These are phyloP conservation scores for Daldinia childiae DNA, from an alignment of 495 filamentous ascomycete genomes.

Conservation along the genomic window DNA sequence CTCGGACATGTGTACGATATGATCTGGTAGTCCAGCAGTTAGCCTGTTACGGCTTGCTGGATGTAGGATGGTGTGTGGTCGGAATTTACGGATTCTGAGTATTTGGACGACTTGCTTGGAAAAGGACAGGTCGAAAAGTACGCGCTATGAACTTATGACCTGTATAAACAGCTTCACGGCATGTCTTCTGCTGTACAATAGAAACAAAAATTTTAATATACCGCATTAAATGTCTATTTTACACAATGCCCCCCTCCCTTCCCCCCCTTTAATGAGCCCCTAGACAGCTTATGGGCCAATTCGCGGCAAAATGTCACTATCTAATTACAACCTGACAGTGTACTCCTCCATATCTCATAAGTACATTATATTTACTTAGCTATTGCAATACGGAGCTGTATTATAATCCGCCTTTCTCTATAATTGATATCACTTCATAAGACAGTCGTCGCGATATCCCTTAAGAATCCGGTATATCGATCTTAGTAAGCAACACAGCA, in stretches of 20 bases:
- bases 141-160: not conserved
- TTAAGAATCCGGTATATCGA: conserved; percentile 4
- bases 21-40: not conserved
- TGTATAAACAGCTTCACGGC: not conserved
- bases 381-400: not conserved
- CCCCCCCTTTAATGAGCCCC: not conserved
- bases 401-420: not conserved
- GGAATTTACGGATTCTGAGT: not conserved
- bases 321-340: not conserved
- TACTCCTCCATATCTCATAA: not conserved
- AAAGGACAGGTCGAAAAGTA: not conserved
- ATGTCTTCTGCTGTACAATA: not conserved
- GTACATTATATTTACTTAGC: not conserved
- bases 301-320: too few relatives aligned
- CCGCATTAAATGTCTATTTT: not conserved
- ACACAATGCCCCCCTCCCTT: not conserved
- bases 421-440: not conserved
- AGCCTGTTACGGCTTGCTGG: not conserved
- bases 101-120: not conserved
- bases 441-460: not conserved
- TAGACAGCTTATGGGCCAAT: too few relatives aligned
- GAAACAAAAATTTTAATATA: not conserved
- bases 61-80: not conserved
- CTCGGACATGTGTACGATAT: not conserved
- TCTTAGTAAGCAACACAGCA: conserved; percentile 39